Evolutionary conservation across 257 asterid genomes (phyloP).

Genomic region (Vinca minor): DNA sequence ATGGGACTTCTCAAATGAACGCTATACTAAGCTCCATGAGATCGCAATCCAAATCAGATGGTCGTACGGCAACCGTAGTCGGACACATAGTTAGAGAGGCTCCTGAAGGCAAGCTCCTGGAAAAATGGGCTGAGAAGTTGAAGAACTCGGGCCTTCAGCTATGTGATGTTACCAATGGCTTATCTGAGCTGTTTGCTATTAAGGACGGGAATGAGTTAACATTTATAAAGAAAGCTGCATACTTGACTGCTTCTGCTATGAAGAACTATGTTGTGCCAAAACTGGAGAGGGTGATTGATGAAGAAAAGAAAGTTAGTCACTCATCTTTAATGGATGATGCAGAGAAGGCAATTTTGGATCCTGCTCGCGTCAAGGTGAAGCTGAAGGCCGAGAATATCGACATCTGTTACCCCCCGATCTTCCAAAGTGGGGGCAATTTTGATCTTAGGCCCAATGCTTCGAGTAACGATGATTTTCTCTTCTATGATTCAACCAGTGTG

Average conservation of each 20-base stretch:
- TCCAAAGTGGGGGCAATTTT: constrained; percentile 75
- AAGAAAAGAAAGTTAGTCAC: constrained; percentile 69
- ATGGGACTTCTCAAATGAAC: constrained; percentile 45
- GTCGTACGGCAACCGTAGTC: constrained; percentile 22
- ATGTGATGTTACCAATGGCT: constrained; percentile 48
- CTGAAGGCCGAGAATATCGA: constrained; percentile 67
- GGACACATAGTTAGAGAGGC: constrained; percentile 52
- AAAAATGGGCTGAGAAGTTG: constrained; percentile 51
- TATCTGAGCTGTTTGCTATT: constrained; percentile 50
- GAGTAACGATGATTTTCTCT: constrained; percentile 49
- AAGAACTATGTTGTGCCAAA: constrained; percentile 57
- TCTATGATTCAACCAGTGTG: constrained; percentile 52
- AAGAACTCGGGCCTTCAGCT: constrained; percentile 36
- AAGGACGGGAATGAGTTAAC: constrained; percentile 48
- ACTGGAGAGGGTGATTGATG: constrained; percentile 52
- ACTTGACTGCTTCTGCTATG: constrained; percentile 53
- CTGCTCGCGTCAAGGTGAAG: constrained; percentile 49
- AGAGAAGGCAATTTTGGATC: constrained; percentile 66
- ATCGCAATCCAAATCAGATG: constrained; percentile 26
- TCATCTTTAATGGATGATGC: constrained; percentile 59
- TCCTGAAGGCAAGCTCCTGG: constrained; percentile 58
- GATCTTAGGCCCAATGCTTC: constrained; percentile 63
- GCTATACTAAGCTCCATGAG: constrained; percentile 28
- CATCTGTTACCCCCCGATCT: constrained; percentile 76
- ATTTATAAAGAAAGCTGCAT: constrained; percentile 54